phyloP scores from a whole-genome alignment of 306 rosid species.

The Cucumis cinereus region DNA sequence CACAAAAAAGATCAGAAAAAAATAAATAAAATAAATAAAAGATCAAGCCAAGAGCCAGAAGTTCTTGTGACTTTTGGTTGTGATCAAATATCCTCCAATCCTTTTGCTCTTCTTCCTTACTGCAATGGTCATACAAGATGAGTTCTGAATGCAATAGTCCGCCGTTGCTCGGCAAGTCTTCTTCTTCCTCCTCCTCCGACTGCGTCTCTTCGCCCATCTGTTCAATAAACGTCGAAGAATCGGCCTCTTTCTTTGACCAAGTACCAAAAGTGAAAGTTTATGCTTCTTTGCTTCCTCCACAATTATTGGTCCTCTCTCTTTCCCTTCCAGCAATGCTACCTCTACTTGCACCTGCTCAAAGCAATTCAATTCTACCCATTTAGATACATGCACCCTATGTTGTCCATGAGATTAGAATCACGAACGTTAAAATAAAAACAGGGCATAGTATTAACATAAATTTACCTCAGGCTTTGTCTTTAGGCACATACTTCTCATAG shows the following conservation, averaged over 20 bases:
- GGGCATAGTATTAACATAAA: neutral
- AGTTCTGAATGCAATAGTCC: constrained; percentile 64
- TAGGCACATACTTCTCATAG: constrained; percentile 48
- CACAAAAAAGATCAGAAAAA: neutral
- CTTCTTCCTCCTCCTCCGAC: constrained; percentile 10
- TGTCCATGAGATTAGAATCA: no score
- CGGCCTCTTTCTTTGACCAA: constrained; percentile 59
- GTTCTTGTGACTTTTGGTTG: constrained; percentile 75
- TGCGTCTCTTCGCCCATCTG: constrained; percentile 19
- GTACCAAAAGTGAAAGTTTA: constrained; percentile 46
- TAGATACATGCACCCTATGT: no score
- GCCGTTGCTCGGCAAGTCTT: constrained; percentile 22
- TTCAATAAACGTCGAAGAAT: constrained; percentile 28
- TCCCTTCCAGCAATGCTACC: constrained; percentile 45
- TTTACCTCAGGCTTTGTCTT: constrained; percentile 53
- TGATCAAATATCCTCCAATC: constrained; percentile 78
- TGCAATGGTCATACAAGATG: constrained; percentile 73
- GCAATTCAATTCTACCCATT: no score
- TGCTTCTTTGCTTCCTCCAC: constrained; percentile 72
- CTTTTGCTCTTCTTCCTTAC: constrained; percentile 65
- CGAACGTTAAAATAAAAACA: no score
- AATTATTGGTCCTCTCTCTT: constrained; percentile 47
- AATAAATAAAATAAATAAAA: neutral
- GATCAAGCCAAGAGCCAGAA: constrained; percentile 89
- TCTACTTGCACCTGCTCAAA: constrained; percentile 48